phyloP scores from a whole-genome alignment of 1,284 basidiomycete genomes.

The Cutaneotrichosporon cavernicola region DNA sequence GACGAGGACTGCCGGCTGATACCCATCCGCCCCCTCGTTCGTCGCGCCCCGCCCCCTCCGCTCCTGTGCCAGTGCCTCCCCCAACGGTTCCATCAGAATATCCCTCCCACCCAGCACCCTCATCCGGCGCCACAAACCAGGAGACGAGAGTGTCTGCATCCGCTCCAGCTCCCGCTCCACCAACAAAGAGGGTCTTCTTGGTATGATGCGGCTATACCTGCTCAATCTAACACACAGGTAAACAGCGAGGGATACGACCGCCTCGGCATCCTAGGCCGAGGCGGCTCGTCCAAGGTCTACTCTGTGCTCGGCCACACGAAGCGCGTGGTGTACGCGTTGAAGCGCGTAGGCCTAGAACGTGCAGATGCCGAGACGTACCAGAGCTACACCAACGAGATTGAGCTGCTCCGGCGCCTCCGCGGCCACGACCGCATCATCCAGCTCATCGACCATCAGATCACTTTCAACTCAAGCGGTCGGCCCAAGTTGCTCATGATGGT shows the following conservation, averaged over 20 bases:
- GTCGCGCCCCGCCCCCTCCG: neutral
- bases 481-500: constrained; percentile 71
- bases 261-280: constrained; percentile 82
- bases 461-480: constrained; percentile 61
- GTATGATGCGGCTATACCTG: neutral
- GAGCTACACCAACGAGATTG: constrained; percentile 93
- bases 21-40: neutral
- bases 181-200: constrained; percentile 4
- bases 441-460: constrained; percentile 76
- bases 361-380: constrained; percentile 80
- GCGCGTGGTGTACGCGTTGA: constrained; percentile 75
- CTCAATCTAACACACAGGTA: constrained; percentile 54
- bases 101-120: neutral
- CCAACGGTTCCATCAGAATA: neutral
- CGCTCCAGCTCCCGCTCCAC: neutral
- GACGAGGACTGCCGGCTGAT: neutral
- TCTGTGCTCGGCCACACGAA: constrained; percentile 74
- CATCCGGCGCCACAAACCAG: too few relatives aligned
- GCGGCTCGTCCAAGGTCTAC: constrained; percentile 90
- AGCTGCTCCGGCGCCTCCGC: constrained; percentile 75
- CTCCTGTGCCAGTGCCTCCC: neutral
- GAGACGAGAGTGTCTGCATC: neutral
- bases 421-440: constrained; percentile 87
- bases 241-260: constrained; percentile 79
- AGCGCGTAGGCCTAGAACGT: constrained; percentile 80